Percentiles rank a stretch among this genome's conserved stretches.
These are phyloP conservation scores for Sophora flavescens DNA, from an alignment of 306 rosid species.

Conservation along the genomic window DNA sequence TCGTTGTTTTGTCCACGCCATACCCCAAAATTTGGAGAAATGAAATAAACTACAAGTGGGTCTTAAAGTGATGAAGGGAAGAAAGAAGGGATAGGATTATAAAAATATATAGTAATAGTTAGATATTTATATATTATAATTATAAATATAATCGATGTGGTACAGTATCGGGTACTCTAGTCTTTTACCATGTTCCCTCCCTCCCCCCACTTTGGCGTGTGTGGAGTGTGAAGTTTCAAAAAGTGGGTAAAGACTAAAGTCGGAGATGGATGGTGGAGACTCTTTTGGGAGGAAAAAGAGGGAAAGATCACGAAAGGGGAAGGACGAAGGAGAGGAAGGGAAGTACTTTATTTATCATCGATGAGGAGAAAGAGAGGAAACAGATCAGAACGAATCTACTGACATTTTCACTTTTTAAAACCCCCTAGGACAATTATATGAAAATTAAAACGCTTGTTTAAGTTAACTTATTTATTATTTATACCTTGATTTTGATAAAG, in stretches of 20 bases:
- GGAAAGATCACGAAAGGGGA: not conserved
- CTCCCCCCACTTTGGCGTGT: not conserved
- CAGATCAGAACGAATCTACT: not conserved
- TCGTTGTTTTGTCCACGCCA: conserved; percentile 27
- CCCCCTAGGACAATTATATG: not conserved
- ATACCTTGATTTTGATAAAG: no score
- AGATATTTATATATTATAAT: no score
- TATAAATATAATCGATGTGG: not conserved
- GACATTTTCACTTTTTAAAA: not conserved
- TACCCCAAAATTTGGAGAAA: not conserved
- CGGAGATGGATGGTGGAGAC: not conserved
- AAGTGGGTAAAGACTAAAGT: not conserved
- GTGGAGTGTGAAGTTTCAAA: conserved; percentile 1
- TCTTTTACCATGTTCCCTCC: not conserved
- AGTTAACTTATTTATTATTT: no score
- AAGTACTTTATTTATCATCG: not conserved
- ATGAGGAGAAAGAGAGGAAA: not conserved
- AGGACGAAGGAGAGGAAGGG: not conserved
- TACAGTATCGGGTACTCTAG: not conserved
- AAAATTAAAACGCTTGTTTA: no score
- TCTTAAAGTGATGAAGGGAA: not conserved
- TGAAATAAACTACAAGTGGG: not conserved
- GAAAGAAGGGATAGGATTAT: not conserved
- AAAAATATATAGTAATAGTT: no score
- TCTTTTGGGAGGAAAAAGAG: not conserved